Base-by-base conservation (phyloP, 306 rosid species). In the Sesbania bispinosa region DNA sequence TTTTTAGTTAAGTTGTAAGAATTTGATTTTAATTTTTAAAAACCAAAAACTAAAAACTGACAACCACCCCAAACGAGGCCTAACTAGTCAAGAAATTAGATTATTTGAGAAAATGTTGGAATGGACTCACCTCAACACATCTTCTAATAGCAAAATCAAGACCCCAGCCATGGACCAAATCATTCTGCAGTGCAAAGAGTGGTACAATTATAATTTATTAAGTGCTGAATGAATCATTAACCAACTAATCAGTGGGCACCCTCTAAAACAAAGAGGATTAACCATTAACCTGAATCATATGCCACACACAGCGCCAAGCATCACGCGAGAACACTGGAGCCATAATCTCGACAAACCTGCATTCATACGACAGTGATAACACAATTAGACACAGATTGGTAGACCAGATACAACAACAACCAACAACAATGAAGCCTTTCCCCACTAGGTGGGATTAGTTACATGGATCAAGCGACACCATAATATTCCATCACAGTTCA, bases 281-380 rank as follows among this genome's bases (percentile, higher is more conserved):
- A 42, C 78, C 80, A 69, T 80, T 87, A 72, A 92, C 99, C 96
- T 95, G 99, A 77, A 95, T 82, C 97, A 95, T 79, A 74, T 95
- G 88, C 99, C 99, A 95, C 54, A 95, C 97, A 69, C 99, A 95
- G 43, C 97, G 99, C 99, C 99, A 95, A 14, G 99, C 99, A 65
- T 87, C 88, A 79, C 99, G 96, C 0, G 99, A 91, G 66, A 95
- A 95, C 65, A 95, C 99, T 1, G 99, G 97, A 52, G 99, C 97
- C 99, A 95, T 95, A 69, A 95, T 95, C 85, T 95, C 99, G 41
- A 95, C 96, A 74, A 95, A 95, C 41, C 99, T 95, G 81, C 73
- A 76, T 58, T 20, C 55, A 50, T 52, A 20, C 48, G 58, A 63
- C 68, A 66, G 50, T 20, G 11, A 32, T 43, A 5, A 62, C 21